Base-by-base conservation (phyloP, 805 yeast species). In the Jamesozyma piceae region DNA sequence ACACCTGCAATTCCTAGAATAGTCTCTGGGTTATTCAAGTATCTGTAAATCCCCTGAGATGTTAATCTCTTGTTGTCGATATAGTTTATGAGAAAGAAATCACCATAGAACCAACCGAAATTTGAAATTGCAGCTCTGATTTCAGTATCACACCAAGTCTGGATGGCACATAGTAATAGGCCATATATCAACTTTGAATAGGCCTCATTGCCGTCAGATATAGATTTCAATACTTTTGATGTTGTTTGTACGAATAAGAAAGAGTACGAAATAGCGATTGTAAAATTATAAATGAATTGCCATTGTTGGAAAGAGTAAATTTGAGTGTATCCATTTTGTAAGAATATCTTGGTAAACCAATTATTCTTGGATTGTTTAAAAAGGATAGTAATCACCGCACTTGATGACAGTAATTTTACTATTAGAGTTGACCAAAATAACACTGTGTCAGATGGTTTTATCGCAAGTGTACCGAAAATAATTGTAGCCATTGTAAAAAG, bases 91-190 rank as follows among this genome's bases (percentile, higher is more conserved):
- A 82, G 65, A 62, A 83, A 84, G 62, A 84, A 84, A 60, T 84
- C 95, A 44, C 95, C 94, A 59, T 80, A 84, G 54, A 83, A 84
- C 92, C 92, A 84, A n/a, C 94, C 92, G 61, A 80, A 82, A 47
- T 81, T 82, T 2, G 90, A 90, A 49, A 84, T 77, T 39, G 83
- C 77, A 35, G 75, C 75, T 49, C 78, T 71, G 30, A 83, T 82
- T 26, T 86, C 82, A 20, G 69, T 52, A 50, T 82, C 77, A 29
- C 86, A 80, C 82, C 86, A 78, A 15, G 72, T 57, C 52, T 84
- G 94, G 24, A 84, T 66, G 6, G 70, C 50, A 14, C 80, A 65
- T 29, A 82, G 65, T 45, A 76, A 58, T 1, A 63, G 46, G 10
- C 90, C 90, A 37, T 80, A 53, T 42, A 81, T 79, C n/a, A 74